A percentile compares a stretch with the other conserved stretches of the same genome.
Evolutionary conservation across 139 green algal genomes (phyloP).

Genomic region (Coelastrella sp.): DNA sequence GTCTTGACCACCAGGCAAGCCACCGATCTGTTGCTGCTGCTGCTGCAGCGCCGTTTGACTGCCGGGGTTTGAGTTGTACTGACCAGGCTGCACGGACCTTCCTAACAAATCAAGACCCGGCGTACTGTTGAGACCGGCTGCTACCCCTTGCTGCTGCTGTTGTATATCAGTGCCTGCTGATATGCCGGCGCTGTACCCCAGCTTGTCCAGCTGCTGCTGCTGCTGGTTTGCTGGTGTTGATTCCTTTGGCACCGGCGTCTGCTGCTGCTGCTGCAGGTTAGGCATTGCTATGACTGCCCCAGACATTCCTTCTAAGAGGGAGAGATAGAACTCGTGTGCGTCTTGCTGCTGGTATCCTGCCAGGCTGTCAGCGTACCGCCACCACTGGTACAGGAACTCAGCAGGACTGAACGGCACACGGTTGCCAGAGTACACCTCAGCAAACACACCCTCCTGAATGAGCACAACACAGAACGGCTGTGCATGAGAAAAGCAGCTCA

Average conservation of each 20-base stretch:
- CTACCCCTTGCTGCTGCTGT: constrained; percentile 19
- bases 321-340: constrained; percentile 96
- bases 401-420: constrained; percentile 69
- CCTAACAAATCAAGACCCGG: constrained; percentile 12
- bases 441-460: constrained; percentile 77
- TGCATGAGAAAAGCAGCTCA: not conserved
- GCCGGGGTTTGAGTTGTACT: not conserved
- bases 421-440: constrained; percentile 68
- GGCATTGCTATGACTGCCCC: not conserved
- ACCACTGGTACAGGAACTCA: constrained; percentile 86
- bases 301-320: constrained; percentile 67
- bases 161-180: not conserved
- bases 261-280: not conserved
- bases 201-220: not conserved
- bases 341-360: constrained; percentile 88
- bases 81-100: not conserved
- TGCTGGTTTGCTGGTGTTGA: constrained; percentile 5
- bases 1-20: not conserved
- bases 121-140: not conserved
- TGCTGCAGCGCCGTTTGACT: not conserved
- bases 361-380: constrained; percentile 76
- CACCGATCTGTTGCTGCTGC: not conserved
- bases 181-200: too few species aligned
- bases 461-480: not conserved
- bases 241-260: not conserved